Base-by-base conservation (phyloP, 352 stramenopile species). In the Ophiocytium majus region DNA sequence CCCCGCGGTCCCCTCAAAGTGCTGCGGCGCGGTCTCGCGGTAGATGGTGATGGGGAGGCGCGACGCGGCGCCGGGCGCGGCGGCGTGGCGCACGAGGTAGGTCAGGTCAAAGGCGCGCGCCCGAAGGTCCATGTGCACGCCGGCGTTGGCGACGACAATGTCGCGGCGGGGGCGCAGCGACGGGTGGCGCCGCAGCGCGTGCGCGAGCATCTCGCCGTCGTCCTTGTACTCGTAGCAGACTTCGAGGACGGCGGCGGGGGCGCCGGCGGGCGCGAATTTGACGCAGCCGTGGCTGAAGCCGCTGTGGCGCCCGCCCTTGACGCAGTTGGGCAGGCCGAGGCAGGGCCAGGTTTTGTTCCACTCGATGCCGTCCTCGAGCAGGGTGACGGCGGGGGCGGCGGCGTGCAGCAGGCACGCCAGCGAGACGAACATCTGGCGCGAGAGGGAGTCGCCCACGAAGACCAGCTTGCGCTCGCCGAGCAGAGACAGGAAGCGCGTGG, bases 21-120 rank as follows among this genome's bases (percentile, higher is more conserved):
- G 66, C 66, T 78, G 66, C 66, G 66, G 66, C 32, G 32, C 5
- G 66, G 66, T 78, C 35, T 78, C 66, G 35, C 66, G 66, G 35
- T 78, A 78, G 66, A 78, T 14, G 32, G 35, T 10, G 66, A 78
- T 78, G 32, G 66, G 66, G 5, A 57, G 43, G 43, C 43, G 43
- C 43, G 43, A 5, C 43, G 43, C 43, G 43, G 5, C 43, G n/a
- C n/a, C n/a, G n/a, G n/a, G n/a, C 43, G 43, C 43, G 43, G 5
- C 5, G 5, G 43, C 43, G 43, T 57, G 43, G 5, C 5, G 5
- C 5, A 57, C 43, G 35, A 17, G 14, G 66, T 78, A 14, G 5
- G 66, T 78, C 66, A 43, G 5, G 35, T 78, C 66, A 14, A 17
- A 78, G 5, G 32, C 5, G 32, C 35, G 66, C 43, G 5, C 43